These are phyloP conservation scores for Phyllosticta capitalensis DNA, from an alignment of 2,329 filamentous ascomycete genomes.

Conservation along the genomic window DNA sequence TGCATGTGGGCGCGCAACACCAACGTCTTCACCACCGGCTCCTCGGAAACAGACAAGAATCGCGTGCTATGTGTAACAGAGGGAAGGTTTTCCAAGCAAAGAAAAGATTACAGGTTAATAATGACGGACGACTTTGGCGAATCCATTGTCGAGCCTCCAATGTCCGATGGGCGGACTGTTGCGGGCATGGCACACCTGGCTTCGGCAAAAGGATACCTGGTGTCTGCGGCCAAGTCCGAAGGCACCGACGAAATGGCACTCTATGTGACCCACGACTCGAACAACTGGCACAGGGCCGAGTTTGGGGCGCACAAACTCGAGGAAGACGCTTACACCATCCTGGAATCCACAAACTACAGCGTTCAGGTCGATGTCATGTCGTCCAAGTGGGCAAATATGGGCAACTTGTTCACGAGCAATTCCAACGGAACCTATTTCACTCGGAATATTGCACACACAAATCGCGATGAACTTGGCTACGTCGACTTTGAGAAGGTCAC, in stretches of 20 bases:
- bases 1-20: slow-evolving; percentile 85
- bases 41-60: slow-evolving; percentile 54
- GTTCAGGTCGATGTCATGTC: slow-evolving; percentile 93
- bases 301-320: slow-evolving; percentile 82
- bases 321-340: slow-evolving; percentile 77
- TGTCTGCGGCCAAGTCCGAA: slow-evolving; percentile 70
- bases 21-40: slow-evolving; percentile 60
- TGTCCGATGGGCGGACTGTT: slow-evolving; percentile 65
- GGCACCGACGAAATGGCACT: slow-evolving; percentile 85
- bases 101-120: slow-evolving; percentile 66
- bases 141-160: slow-evolving; percentile 53
- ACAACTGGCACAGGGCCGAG: slow-evolving; percentile 82
- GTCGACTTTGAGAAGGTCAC: slow-evolving; percentile 95
- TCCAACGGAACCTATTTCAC: slow-evolving; percentile 96
- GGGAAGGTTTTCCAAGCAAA: slow-evolving; percentile 60
- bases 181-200: slow-evolving; percentile 75
- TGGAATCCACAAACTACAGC: slow-evolving; percentile 96
- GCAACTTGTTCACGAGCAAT: slow-evolving; percentile 87
- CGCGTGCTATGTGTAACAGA: slow-evolving; percentile 73
- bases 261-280: slow-evolving; percentile 76
- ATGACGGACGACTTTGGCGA: slow-evolving; percentile 69
- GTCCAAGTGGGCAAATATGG: slow-evolving; percentile 58
- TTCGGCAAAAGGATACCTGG: slow-evolving; percentile 73
- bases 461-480: slow-evolving; percentile 63
- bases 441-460: slow-evolving; percentile 83